Evolutionary conservation across 352 stramenopile genomes (phyloP).

Genomic region (Pythium angustatum): DNA sequence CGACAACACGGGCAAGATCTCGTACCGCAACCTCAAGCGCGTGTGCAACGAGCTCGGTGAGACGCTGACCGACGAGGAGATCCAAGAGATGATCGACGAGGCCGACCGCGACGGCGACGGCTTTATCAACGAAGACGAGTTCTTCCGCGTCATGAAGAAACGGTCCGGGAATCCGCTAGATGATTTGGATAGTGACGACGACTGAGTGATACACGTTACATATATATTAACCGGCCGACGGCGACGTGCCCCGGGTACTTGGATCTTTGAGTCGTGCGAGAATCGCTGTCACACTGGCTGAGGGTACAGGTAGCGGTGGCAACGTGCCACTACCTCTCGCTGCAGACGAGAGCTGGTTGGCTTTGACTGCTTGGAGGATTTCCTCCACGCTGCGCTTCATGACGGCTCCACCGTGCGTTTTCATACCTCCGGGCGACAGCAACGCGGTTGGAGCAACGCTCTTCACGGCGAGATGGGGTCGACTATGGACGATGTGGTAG

Average conservation of each 20-base stretch:
- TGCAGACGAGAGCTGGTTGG: conserved; percentile 32
- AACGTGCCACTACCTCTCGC: conserved; percentile 23
- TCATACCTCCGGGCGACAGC: neutral
- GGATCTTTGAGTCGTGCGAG: conserved; percentile 36
- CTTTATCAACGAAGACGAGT: conserved; percentile 94
- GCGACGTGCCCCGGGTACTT: conserved; percentile 9
- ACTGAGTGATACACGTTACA: conserved; percentile 38
- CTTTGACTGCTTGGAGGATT: conserved; percentile 56
- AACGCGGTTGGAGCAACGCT: neutral
- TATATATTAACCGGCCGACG: conserved; percentile 14
- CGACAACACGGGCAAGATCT: conserved; percentile 94
- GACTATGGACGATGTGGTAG: conserved; percentile 16
- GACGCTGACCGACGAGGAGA: conserved; percentile 74
- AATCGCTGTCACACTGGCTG: conserved; percentile 30
- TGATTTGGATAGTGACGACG: conserved; percentile 90
- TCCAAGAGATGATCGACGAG: conserved; percentile 96
- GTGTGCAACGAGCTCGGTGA: conserved; percentile 86
- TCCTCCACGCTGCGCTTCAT: conserved; percentile 77
- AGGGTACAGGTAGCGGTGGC: conserved; percentile 8
- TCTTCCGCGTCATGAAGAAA: conserved; percentile 96
- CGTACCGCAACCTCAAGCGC: conserved; percentile 94
- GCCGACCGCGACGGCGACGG: conserved; percentile 92
- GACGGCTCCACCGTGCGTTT: neutral
- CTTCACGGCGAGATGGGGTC: neutral
- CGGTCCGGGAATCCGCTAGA: conserved; percentile 91